These are phyloP conservation scores for Wickerhamomyces sp. DNA, from an alignment of 1,139 yeast genomes.

Conservation along the genomic window DNA sequence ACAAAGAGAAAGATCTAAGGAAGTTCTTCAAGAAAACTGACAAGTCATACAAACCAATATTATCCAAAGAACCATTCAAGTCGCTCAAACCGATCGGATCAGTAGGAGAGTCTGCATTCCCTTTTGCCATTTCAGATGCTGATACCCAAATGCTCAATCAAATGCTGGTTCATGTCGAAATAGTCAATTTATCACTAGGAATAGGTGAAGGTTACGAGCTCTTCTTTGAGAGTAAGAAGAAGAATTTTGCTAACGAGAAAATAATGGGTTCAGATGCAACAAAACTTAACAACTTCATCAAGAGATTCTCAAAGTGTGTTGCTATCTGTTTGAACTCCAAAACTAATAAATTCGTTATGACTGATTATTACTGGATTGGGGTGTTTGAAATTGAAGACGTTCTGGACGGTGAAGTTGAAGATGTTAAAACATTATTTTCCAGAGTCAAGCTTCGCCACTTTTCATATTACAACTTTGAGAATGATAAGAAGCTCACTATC, in stretches of 20 bases:
- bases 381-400: slow-evolving; percentile 22
- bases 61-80: slow-evolving; percentile 7
- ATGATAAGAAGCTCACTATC: slow-evolving; percentile 13
- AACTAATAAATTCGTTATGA: slow-evolving; percentile 20
- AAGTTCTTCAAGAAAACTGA: slow-evolving; percentile 13
- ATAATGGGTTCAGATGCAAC: slow-evolving; percentile 18
- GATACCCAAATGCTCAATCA: slow-evolving; percentile 16
- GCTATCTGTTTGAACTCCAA: slow-evolving; percentile 23
- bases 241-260: slow-evolving; percentile 6
- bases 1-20: slow-evolving; percentile 5
- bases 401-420: slow-evolving; percentile 21
- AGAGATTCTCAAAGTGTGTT: slow-evolving; percentile 22
- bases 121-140: slow-evolving; percentile 20
- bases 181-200: slow-evolving; percentile 17
- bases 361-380: slow-evolving; percentile 23
- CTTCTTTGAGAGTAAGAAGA: slow-evolving; percentile 15
- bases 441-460: slow-evolving; percentile 22
- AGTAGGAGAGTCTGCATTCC: slow-evolving; percentile 16
- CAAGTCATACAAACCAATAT: slow-evolving; percentile 12
- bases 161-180: slow-evolving; percentile 20
- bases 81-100: slow-evolving; percentile 23
- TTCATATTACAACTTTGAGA: slow-evolving; percentile 18
- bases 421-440: slow-evolving; percentile 17
- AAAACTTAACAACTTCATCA: slow-evolving; percentile 20
- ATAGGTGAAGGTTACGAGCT: slow-evolving; percentile 24